phyloP scores from a whole-genome alignment of 306 rosid species.

The Rosa lucieae region DNA sequence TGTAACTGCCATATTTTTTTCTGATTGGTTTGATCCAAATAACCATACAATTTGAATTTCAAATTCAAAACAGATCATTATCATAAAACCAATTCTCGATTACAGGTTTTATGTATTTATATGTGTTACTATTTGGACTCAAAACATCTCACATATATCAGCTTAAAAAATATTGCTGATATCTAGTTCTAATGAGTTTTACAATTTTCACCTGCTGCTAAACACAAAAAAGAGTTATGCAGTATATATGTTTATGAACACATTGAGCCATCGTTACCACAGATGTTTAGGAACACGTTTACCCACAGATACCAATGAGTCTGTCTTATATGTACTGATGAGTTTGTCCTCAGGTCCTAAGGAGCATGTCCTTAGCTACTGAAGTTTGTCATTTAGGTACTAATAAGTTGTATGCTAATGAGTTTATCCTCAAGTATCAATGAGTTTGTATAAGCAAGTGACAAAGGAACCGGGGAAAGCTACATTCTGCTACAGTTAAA shows the following conservation, averaged over 20 bases:
- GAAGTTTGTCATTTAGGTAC: background rate
- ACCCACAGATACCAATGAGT: background rate
- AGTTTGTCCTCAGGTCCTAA: background rate
- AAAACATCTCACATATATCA: too few species aligned
- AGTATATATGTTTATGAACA: background rate
- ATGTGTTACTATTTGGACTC: too few species aligned
- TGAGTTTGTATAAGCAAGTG: background rate
- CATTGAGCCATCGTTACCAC: background rate
- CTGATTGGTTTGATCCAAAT: too few species aligned
- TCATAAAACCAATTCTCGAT: too few species aligned
- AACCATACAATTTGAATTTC: too few species aligned
- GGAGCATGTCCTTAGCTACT: background rate
- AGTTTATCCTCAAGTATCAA: background rate
- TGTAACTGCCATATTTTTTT: too few species aligned
- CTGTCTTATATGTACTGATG: background rate
- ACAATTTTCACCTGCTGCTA: slow-evolving; percentile 12
- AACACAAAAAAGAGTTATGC: background rate
- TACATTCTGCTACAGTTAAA: background rate
- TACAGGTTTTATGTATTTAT: too few species aligned
- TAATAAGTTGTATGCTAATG: too few species aligned
- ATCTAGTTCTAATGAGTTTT: too few species aligned
- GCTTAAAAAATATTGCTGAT: too few species aligned
- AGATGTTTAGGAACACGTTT: too few species aligned
- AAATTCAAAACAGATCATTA: too few species aligned
- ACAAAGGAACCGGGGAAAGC: background rate